Conservation (phyloP, 1,139 yeast genomes). For the Taiozyma sp. region DNA sequence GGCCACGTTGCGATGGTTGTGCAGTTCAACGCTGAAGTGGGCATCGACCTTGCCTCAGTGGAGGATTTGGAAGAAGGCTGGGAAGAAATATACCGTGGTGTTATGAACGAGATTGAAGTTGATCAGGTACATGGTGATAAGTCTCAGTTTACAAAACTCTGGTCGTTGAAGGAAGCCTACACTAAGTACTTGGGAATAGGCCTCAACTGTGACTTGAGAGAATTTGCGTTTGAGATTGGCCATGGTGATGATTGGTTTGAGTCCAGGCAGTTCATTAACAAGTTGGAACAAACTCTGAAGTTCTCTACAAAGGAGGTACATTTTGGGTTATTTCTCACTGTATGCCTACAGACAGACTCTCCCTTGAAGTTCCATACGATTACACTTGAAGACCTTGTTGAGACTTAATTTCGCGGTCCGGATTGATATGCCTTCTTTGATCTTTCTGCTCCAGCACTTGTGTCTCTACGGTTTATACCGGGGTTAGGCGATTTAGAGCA, state of each 20-base stretch:
- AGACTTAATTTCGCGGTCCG: not conserved
- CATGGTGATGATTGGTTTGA: not conserved
- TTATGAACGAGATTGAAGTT: not conserved
- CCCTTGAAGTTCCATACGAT: not conserved
- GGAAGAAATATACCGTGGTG: not conserved
- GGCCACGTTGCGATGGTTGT: not conserved
- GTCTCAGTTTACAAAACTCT: slow-evolving; percentile 19
- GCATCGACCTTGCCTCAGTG: not conserved
- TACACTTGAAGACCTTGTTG: not conserved
- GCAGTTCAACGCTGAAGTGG: not conserved
- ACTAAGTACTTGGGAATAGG: slow-evolving; percentile 63
- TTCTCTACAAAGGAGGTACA: not conserved
- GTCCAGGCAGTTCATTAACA: not conserved
- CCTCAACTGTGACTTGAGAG: slow-evolving; percentile 43
- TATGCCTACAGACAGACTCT: not conserved
- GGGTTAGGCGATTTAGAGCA: too few relatives aligned
- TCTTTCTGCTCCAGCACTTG: too few relatives aligned
- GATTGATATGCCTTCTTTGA: too few relatives aligned
- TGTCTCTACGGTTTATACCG: too few relatives aligned
- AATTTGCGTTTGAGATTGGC: not conserved
- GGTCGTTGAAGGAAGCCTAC: slow-evolving; percentile 75
- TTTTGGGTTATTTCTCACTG: not conserved
- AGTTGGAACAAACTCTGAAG: not conserved
- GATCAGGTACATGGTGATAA: not conserved
- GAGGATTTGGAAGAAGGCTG: not conserved